Percentiles rank a stretch among this genome's conserved stretches.
Evolutionary conservation across 176 grass and related monocot genomes (phyloP).

Genomic region (Zea luxurians): DNA sequence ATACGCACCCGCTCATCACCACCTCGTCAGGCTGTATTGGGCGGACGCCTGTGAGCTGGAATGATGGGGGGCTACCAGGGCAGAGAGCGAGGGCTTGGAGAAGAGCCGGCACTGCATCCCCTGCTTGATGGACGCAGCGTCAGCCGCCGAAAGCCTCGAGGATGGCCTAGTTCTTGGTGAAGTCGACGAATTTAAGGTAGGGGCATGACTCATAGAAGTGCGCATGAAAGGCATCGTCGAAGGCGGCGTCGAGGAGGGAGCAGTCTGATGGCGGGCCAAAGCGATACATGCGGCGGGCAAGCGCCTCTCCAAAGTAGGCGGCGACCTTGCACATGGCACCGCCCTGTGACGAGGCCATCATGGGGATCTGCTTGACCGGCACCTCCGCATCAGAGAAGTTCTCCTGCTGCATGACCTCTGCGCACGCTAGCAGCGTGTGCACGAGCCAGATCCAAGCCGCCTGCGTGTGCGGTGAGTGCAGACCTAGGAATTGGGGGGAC

Average conservation of each 20-base stretch:
- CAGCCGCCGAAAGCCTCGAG: slow-evolving; percentile 84
- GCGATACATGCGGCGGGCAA: slow-evolving; percentile 75
- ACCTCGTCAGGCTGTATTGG: slow-evolving; percentile 68
- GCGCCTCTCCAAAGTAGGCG: slow-evolving; percentile 83
- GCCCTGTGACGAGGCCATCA: slow-evolving; percentile 74
- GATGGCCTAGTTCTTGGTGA: slow-evolving; percentile 95
- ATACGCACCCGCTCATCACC: too few relatives aligned
- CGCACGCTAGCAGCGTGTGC: slow-evolving; percentile 79
- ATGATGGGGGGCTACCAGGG: slow-evolving; percentile 66
- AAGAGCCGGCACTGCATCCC: slow-evolving; percentile 95
- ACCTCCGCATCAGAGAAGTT: slow-evolving; percentile 70
- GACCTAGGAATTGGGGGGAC: too few relatives aligned
- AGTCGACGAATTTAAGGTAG: slow-evolving; percentile 99
- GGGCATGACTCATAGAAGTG: slow-evolving; percentile 98
- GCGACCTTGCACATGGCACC: slow-evolving; percentile 95
- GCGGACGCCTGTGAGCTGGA: slow-evolving; percentile 82
- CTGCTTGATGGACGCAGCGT: slow-evolving; percentile 87
- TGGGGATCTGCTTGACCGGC: slow-evolving; percentile 80
- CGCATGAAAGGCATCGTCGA: slow-evolving; percentile 71
- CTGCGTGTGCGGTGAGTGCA: slow-evolving; percentile 46
- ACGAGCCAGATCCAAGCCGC: slow-evolving; percentile 83
- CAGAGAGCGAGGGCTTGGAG: slow-evolving; percentile 92
- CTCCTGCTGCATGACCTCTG: slow-evolving; percentile 87
- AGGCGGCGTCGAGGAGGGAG: slow-evolving; percentile 69
- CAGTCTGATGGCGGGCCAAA: slow-evolving; percentile 47